Evolutionary conservation across 2,329 filamentous ascomycete genomes (phyloP).

Genomic region (Nemania serpens): DNA sequence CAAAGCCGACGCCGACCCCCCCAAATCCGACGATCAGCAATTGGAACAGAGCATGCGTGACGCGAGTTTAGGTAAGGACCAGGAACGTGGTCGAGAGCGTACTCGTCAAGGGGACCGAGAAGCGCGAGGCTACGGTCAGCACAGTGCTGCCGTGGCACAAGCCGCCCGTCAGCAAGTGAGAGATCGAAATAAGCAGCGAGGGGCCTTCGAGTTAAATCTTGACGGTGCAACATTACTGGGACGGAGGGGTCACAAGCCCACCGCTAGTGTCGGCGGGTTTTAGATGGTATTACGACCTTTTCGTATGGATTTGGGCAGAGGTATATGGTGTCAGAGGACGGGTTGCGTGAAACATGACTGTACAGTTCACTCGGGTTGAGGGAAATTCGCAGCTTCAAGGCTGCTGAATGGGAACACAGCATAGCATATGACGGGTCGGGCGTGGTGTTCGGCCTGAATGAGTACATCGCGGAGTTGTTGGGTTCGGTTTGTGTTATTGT

Average conservation of each 20-base stretch:
- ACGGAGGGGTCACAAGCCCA: slow-evolving; percentile 63
- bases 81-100: slow-evolving; percentile 54
- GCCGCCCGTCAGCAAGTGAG: slow-evolving; percentile 81
- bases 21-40: slow-evolving; percentile 58
- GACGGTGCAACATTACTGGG: slow-evolving; percentile 90
- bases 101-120: slow-evolving; percentile 48
- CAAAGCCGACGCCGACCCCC: slow-evolving; percentile 54
- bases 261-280: slow-evolving; percentile 48
- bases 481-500: slow-evolving; percentile 26
- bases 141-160: slow-evolving; percentile 80
- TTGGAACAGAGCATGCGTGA: slow-evolving; percentile 89
- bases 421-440: slow-evolving; percentile 27
- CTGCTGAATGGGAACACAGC: slow-evolving; percentile 19
- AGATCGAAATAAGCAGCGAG: slow-evolving; percentile 70
- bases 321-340: slow-evolving; percentile 14
- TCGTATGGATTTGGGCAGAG: slow-evolving; percentile 5
- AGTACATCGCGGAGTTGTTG: slow-evolving; percentile 36
- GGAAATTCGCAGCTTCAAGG: slow-evolving; percentile 19
- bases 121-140: slow-evolving; percentile 82
- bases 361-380: slow-evolving; percentile 22
- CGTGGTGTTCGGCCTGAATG: slow-evolving; percentile 36
- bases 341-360: slow-evolving; percentile 12
- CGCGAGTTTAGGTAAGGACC: slow-evolving; percentile 69
- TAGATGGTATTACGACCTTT: slow-evolving; percentile 20
- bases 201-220: slow-evolving; percentile 88